These are phyloP conservation scores for Backusella morwellensis DNA, from an alignment of 192 early-diverging fungal genomes.

Conservation along the genomic window DNA sequence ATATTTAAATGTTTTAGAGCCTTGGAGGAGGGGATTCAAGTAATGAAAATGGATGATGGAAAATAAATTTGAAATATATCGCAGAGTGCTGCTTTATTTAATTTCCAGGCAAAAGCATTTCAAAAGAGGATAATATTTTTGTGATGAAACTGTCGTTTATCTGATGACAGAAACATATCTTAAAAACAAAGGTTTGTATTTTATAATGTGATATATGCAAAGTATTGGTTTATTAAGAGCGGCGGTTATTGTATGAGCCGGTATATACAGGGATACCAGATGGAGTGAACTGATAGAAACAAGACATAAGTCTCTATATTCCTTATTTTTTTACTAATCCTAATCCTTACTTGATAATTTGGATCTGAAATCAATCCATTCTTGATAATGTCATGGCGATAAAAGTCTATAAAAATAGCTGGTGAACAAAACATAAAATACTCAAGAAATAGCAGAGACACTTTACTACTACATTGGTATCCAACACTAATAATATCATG, in stretches of 20 bases:
- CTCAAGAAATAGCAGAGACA: not conserved
- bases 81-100: no score
- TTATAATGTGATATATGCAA: not conserved
- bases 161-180: not conserved
- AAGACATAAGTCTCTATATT: not conserved
- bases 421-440: not conserved
- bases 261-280: slow-evolving; percentile 34
- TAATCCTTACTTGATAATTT: slow-evolving; percentile 44
- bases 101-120: no score
- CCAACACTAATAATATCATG: slow-evolving; percentile 38
- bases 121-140: no score
- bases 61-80: no score
- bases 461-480: slow-evolving; percentile 57
- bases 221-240: not conserved
- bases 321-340: not conserved
- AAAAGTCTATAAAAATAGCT: slow-evolving; percentile 37
- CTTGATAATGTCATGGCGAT: slow-evolving; percentile 51
- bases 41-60: no score
- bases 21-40: no score
- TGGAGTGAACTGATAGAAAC: slow-evolving; percentile 23
- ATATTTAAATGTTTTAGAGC: no score
- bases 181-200: not conserved
- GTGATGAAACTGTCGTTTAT: not conserved
- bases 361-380: slow-evolving; percentile 52
- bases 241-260: slow-evolving; percentile 18